Base-by-base conservation (phyloP, 23 red algal genomes). In the Gracilaria gracilis region DNA sequence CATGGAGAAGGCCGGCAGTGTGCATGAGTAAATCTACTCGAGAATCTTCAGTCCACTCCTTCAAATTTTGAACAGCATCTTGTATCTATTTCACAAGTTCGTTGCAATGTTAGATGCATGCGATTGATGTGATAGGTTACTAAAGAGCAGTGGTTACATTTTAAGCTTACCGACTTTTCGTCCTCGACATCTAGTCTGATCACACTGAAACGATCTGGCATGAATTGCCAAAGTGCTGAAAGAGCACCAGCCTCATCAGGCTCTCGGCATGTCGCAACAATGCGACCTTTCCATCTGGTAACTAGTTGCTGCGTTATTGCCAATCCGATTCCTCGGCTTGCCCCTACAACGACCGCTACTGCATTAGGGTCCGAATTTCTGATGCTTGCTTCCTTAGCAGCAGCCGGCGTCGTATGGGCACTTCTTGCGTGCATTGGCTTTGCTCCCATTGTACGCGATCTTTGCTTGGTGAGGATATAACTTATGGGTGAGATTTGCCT, bases 211-310 rank as follows among this genome's bases (percentile, higher is more conserved):
- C 93, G 79, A 61, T 70, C 75, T 40, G 86, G 86, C 76, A 88
- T 94, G 57, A 94, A 94, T 64, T 94, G 92, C 92, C 92, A 94
- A 53, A 95, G 81, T 29, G 86, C 93, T 20, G 59, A 53, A 44
- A 86, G 81, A 8, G 86, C 93, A 12, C 72, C 85, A 35, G 86
- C 86, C 28, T 88, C 32, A 39, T 90, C 79, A 25, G 80, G 78
- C 31, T 89, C 42, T 61, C 93, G 75, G 34, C 93, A 91, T 36
- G 85, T 89, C 1, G 79, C 86, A 74, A 95, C 65, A 50, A 95
- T 91, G 32, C 80, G 79, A 46, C 93, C 93, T 48, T 80, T 67
- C 85, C 73, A 85, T 47, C 93, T 87, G 23, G 47, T 58, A 28
- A 82, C 77, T 79, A 95, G 72, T 37, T 48, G 35, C 54, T 95